Evolutionary conservation across 371 early-diverging fungal species (phyloP), one percentile per base, ranked within the genome.

Genomic region (Mortierella sp.): DNA sequence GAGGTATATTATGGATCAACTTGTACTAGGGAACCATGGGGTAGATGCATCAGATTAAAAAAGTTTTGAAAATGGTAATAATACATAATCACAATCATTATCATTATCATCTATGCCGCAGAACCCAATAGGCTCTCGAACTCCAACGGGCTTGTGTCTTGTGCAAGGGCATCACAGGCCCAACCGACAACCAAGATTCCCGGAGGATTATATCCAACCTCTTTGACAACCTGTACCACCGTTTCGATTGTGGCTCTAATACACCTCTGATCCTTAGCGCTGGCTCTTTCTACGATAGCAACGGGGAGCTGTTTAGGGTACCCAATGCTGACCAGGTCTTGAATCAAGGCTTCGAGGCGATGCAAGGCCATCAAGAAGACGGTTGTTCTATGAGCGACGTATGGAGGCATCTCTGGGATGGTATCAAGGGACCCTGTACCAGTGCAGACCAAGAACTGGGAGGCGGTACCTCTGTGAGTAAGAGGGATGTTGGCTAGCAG

Each of bases 361-460:
- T 92, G 92, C 62, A 96, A 87, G 1, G 95, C 89, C 97, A 96
- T 97, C 68, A 97, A 83, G 22, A 96, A 87, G 0, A 97, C 96
- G n/a, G 91, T 89, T 0, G 97, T 96, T 8, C 96, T 86, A 23
- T 88, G 84, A 2, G 83, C 83, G 49, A 89, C 79, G 78, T 87
- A 94, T 17, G 73, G 70, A 0, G 97, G 96, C 56, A 95, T 83
- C 9, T 86, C 77, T 8, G 94, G 93, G 45, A 89, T 82, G 13
- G 86, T 75, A 37, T 88, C 89, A 22, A 85, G 84, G 28, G 84
- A 81, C 13, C 90, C 90, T 29, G 93, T 93, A 40, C 96, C 97
- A 2, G 96, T 95, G 37, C 92, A 85, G 5, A 97, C 91, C 43
- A 96, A 70, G 63, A 96, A 90, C 71, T 96, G 96, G 62, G 95